Evolutionary conservation across 2,329 filamentous ascomycete species (phyloP).

Genomic region (Elsinoe fawcettii): DNA sequence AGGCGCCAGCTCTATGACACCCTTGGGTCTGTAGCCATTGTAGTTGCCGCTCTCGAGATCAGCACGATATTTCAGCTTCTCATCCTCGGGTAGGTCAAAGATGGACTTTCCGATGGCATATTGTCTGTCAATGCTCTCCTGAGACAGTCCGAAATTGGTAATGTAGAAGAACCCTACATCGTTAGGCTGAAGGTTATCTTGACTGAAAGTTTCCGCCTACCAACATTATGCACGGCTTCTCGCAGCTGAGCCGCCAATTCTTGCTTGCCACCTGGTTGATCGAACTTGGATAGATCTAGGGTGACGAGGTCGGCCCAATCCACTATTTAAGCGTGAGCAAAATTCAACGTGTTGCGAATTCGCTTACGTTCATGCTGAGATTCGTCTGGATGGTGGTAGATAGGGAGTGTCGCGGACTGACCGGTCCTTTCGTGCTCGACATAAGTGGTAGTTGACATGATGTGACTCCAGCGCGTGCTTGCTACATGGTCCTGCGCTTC

Average conservation of each 20-base stretch:
- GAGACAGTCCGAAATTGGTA: constrained; percentile 53
- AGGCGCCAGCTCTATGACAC: constrained; percentile 23
- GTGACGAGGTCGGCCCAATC: neutral
- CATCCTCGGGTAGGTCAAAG: constrained; percentile 48
- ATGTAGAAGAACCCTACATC: constrained; percentile 54
- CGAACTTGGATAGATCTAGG: neutral
- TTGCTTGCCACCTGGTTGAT: neutral
- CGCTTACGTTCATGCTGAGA: too few relatives aligned
- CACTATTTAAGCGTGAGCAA: neutral
- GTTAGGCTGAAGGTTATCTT: neutral
- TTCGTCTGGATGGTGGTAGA: too few relatives aligned
- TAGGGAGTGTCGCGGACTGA: too few relatives aligned
- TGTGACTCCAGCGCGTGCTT: too few relatives aligned
- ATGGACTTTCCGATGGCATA: constrained; percentile 55
- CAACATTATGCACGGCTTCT: too few relatives aligned
- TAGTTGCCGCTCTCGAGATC: constrained; percentile 27
- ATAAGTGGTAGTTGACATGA: too few relatives aligned
- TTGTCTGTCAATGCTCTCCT: constrained; percentile 53
- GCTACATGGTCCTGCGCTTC: too few relatives aligned
- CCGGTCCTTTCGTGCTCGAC: too few relatives aligned
- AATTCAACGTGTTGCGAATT: too few relatives aligned
- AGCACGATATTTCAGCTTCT: constrained; percentile 50
- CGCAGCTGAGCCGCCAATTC: neutral
- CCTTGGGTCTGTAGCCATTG: constrained; percentile 22
- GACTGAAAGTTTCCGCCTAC: neutral